Conservation (phyloP, 1,139 yeast genomes). For the Candida pseudoviswanathii region DNA sequence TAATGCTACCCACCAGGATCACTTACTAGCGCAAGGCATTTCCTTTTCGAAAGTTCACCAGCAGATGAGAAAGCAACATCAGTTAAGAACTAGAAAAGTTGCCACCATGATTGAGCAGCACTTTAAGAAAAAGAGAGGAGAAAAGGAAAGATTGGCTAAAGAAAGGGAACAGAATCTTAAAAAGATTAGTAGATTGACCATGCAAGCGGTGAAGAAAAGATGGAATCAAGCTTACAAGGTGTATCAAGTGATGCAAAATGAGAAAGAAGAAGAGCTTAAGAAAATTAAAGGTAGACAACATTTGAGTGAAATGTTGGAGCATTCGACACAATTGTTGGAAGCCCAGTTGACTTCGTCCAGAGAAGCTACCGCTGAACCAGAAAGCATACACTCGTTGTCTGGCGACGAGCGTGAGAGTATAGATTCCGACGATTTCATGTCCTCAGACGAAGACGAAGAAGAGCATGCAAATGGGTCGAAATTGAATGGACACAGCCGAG, state of each 20-base stretch:
- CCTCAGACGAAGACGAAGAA: slow-evolving; percentile 35
- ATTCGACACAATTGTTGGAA: slow-evolving; percentile 85
- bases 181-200: slow-evolving; percentile 74
- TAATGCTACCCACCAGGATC: slow-evolving; percentile 65
- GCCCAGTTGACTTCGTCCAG: slow-evolving; percentile 63
- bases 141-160: slow-evolving; percentile 76
- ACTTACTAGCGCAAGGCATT: slow-evolving; percentile 74
- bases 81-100: slow-evolving; percentile 68
- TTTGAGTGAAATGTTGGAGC: slow-evolving; percentile 84
- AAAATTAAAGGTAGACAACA: slow-evolving; percentile 83
- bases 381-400: slow-evolving; percentile 22
- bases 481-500: slow-evolving; percentile 8
- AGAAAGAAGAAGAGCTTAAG: slow-evolving; percentile 70
- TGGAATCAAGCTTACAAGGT: slow-evolving; percentile 94
- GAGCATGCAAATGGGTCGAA: slow-evolving; percentile 12
- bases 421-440: slow-evolving; percentile 22
- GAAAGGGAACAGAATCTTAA: slow-evolving; percentile 70
- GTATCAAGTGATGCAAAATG: slow-evolving; percentile 50
- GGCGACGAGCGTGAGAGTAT: slow-evolving; percentile 22
- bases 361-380: slow-evolving; percentile 23
- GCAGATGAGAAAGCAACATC: slow-evolving; percentile 66
- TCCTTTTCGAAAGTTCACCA: slow-evolving; percentile 71
- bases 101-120: slow-evolving; percentile 85
- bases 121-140: slow-evolving; percentile 84
- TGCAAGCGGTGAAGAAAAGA: slow-evolving; percentile 82